phyloP scores from a whole-genome alignment of 2,329 filamentous ascomycete species.

The Helminthosporium solani region DNA sequence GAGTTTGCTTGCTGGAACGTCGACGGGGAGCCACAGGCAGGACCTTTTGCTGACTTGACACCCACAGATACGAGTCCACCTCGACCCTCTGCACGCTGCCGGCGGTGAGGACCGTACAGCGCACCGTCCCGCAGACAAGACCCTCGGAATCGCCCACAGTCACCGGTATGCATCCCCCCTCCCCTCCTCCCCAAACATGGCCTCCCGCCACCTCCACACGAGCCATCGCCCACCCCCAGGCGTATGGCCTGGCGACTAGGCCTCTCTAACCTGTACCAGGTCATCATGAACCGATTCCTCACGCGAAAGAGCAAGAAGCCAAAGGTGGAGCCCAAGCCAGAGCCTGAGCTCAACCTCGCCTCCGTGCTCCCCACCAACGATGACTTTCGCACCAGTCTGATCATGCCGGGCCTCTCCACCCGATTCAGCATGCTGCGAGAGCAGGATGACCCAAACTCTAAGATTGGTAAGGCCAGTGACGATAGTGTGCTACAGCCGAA shows the following conservation, averaged over 20 bases:
- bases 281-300: constrained; percentile 73
- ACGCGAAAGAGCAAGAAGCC: constrained; percentile 61
- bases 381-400: constrained; percentile 90
- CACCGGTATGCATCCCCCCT: constrained; percentile 19
- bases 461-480: constrained; percentile 90
- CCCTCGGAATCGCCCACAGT: constrained; percentile 1
- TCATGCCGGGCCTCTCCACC: constrained; percentile 93
- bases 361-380: constrained; percentile 76
- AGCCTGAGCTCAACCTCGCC: constrained; percentile 70
- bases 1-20: constrained; percentile 9
- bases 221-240: constrained; percentile 10
- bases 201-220: constrained; percentile 4
- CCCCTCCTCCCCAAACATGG: too few relatives aligned
- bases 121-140: constrained; percentile 4
- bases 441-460: constrained; percentile 86
- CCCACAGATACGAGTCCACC: constrained; percentile 12
- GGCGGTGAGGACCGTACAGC: constrained; percentile 12
- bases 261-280: constrained; percentile 24
- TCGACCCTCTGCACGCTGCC: constrained; percentile 11
- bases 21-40: constrained; percentile 12
- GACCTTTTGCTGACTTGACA: constrained; percentile 16
- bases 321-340: constrained; percentile 54
- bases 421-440: constrained; percentile 96
- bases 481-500: constrained; percentile 88
- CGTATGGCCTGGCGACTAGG: constrained; percentile 6